Percentiles rank a stretch among this genome's conserved stretches.
phyloP scores from a whole-genome alignment of 2,329 filamentous ascomycete species.

The Trichoderma sp. region DNA sequence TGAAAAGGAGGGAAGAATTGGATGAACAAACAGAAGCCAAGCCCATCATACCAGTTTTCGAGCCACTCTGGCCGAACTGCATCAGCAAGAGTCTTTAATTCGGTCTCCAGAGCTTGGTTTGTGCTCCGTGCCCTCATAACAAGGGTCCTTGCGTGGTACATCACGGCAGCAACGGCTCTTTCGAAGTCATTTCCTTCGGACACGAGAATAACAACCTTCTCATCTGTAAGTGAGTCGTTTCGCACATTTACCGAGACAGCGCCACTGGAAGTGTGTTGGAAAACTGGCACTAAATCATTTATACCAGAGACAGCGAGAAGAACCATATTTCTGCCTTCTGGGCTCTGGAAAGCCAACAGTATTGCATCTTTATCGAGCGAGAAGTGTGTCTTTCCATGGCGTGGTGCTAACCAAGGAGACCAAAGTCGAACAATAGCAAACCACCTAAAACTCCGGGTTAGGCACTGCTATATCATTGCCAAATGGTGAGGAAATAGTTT shows the following conservation, averaged over 20 bases:
- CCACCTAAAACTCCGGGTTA: slow-evolving; percentile 52
- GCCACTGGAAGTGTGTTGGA: slow-evolving; percentile 64
- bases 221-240: slow-evolving; percentile 63
- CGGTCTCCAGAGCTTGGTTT: slow-evolving; percentile 43
- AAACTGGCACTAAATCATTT: slow-evolving; percentile 65
- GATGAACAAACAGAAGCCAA: slow-evolving; percentile 72
- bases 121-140: slow-evolving; percentile 41
- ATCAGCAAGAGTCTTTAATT: slow-evolving; percentile 46
- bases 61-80: slow-evolving; percentile 65
- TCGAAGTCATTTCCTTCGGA: slow-evolving; percentile 73
- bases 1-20: not conserved
- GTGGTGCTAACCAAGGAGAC: slow-evolving; percentile 83
- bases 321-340: slow-evolving; percentile 71
- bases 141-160: slow-evolving; percentile 78
- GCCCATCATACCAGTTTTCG: slow-evolving; percentile 85
- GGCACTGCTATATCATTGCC: not conserved
- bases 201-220: slow-evolving; percentile 63
- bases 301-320: slow-evolving; percentile 75
- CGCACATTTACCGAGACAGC: slow-evolving; percentile 66
- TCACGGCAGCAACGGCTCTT: slow-evolving; percentile 71
- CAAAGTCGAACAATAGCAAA: slow-evolving; percentile 78
- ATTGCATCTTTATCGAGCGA: slow-evolving; percentile 74
- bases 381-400: slow-evolving; percentile 70
- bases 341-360: slow-evolving; percentile 72
- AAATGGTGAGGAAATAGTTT: not conserved